These are phyloP conservation scores for Cyberlindnera maclurae DNA, from an alignment of 805 yeast species.

Conservation along the genomic window DNA sequence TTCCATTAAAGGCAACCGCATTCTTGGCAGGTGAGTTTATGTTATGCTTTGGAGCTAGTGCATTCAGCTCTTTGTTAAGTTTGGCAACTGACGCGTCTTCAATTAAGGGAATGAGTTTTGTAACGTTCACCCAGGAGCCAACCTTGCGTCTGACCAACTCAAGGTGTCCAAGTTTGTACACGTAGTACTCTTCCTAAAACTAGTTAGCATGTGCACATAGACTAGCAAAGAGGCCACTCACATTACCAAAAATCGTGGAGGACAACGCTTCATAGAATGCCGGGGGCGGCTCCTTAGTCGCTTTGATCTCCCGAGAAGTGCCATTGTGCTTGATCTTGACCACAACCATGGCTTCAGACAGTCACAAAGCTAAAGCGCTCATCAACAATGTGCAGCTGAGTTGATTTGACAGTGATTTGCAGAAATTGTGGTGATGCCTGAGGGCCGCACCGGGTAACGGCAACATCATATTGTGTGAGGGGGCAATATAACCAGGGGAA, in stretches of 20 bases:
- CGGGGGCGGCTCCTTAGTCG: conserved; percentile 3
- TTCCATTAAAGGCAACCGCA: conserved; percentile 10
- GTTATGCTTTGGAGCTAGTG: neutral
- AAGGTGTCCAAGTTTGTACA: neutral
- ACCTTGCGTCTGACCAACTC: conserved; percentile 5
- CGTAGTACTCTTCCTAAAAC: conserved; percentile 5
- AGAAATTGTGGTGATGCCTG: too few species aligned
- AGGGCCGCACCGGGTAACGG: too few species aligned
- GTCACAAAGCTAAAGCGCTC: too few species aligned
- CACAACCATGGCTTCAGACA: conserved; percentile 2
- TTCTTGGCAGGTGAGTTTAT: neutral
- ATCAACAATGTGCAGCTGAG: too few species aligned
- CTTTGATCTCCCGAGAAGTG: neutral
- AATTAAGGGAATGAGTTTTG: conserved; percentile 2
- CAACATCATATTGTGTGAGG: too few species aligned
- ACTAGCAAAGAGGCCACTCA: neutral
- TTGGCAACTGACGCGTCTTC: neutral
- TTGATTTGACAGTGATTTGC: too few species aligned
- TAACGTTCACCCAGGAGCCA: conserved; percentile 9
- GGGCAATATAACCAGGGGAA: too few species aligned
- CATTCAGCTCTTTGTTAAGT: conserved; percentile 1
- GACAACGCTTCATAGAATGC: neutral
- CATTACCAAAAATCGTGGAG: conserved; percentile 1
- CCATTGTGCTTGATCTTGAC: neutral
- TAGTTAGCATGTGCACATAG: neutral